Base-by-base conservation (phyloP, 495 filamentous ascomycete genomes). In the Penicilliopsis zonata region DNA sequence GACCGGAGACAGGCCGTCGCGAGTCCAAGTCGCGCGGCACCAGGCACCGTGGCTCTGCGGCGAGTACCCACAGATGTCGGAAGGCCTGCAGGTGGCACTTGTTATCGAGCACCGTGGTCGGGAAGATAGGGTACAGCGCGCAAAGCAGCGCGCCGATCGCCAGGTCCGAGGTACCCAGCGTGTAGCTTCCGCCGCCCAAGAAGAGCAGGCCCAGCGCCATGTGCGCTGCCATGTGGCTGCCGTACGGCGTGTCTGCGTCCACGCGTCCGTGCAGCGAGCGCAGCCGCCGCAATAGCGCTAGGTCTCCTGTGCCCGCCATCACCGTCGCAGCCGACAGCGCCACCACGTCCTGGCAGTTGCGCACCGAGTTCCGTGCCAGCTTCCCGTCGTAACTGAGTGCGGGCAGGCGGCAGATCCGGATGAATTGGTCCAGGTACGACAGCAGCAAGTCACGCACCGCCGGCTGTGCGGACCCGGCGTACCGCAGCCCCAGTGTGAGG, bases 21-120 rank as follows among this genome's bases (percentile, higher is more conserved):
- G 82, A 88, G 35, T 83, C 80, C 5, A 88, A 70, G 40, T 96
- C 88, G 28, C 84, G 78, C 5, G 80, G 69, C 3, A 99, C 69
- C 3, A 96, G 67, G 49, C 90, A 96, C 30, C 90, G 76, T 1
- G 83, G 73, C 38, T 96, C 90, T 5, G 85, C 78, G 4, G 92
- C 90, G 7, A 99, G 68, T 9, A 93, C 86, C 90, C 90, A 99
- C 47, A 99, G 77, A 54, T 99, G 90, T 2, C 92, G 79, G 66
- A 96, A 93, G 5, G 90, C 90, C 66, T 99, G 90, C 3, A 96
- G 68, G 40, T 99, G 90, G 16, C 82, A 85, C 47, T 79, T 82
- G 47, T 94, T 95, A 60, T 96, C 90, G 30, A 90, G 76, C 3
- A 94, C 80, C 3, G 75, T 76, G 17, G 74, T 76, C 2, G 90